phyloP scores from a whole-genome alignment of 2,329 filamentous ascomycete species.

The Malbranchea cinnamomea region DNA sequence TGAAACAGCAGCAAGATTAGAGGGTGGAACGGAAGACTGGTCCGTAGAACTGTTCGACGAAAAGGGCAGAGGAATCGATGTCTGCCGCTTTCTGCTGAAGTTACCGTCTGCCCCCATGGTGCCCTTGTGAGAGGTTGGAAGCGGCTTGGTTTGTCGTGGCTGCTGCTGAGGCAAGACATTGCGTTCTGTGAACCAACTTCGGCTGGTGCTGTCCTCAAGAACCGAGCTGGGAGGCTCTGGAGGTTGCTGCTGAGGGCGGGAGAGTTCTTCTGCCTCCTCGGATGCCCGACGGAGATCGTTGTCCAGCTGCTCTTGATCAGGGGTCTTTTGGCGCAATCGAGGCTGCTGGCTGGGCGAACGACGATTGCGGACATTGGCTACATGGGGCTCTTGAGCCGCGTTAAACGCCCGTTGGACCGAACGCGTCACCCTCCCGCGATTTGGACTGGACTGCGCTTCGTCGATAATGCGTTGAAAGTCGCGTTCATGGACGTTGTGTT shows the following conservation, averaged over 20 bases:
- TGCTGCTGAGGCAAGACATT: constrained; percentile 3
- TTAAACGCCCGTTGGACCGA: constrained; percentile 2
- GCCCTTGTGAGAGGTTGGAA: neutral
- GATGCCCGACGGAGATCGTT: constrained; percentile 12
- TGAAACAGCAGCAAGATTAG: no score
- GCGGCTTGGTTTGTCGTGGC: neutral
- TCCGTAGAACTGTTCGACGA: no score
- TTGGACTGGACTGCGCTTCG: constrained; percentile 6
- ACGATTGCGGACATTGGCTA: neutral
- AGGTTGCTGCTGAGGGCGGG: neutral
- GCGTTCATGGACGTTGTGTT: constrained; percentile 11
- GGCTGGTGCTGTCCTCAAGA: constrained; percentile 5
- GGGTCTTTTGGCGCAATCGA: constrained; percentile 9
- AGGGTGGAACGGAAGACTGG: no score
- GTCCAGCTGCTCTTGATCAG: constrained; percentile 13
- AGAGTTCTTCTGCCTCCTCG: constrained; percentile 6
- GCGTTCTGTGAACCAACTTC: constrained; percentile 11
- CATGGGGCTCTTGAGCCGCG: neutral
- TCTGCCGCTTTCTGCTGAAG: no score
- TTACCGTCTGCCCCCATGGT: no score
- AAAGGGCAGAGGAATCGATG: no score
- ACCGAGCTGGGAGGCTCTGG: neutral
- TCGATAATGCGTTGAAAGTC: constrained; percentile 15
- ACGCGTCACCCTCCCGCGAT: constrained; percentile 6
- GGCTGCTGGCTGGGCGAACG: neutral